phyloP scores from a whole-genome alignment of 129 eudicot species.

The Solidago caesia region DNA sequence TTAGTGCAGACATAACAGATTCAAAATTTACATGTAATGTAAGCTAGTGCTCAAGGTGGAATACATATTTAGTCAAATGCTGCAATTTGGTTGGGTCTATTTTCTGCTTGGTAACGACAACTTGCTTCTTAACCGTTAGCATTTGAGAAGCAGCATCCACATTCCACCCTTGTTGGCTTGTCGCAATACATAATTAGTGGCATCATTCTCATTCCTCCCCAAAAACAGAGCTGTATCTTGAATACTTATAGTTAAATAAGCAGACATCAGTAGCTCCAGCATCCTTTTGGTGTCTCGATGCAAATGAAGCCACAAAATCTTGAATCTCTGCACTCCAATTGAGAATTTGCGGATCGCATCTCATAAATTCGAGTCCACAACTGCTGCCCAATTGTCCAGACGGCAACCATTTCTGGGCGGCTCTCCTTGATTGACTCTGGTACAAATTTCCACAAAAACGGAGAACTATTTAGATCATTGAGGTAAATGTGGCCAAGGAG shows the following conservation, averaged over 20 bases:
- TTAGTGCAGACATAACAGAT: neutral
- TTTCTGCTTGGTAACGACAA: constrained; percentile 64
- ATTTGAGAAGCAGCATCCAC: no score
- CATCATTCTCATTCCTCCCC: no score
- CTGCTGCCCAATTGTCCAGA: constrained; percentile 88
- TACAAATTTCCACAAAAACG: constrained; percentile 81
- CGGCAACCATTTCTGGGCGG: constrained; percentile 66
- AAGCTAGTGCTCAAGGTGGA: constrained; percentile 81
- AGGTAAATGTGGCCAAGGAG: constrained; percentile 77
- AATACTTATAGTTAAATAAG: constrained; percentile 87
- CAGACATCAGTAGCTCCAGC: constrained; percentile 72
- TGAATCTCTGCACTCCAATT: constrained; percentile 79
- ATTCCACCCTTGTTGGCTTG: no score
- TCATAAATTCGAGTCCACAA: constrained; percentile 80
- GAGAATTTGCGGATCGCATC: constrained; percentile 61
- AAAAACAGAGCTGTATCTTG: no score
- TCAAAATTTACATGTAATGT: constrained; percentile 20
- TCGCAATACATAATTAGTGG: no score
- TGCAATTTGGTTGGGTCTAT: constrained; percentile 79
- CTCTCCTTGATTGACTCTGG: constrained; percentile 61
- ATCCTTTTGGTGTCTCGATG: constrained; percentile 62
- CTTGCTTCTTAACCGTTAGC: constrained; percentile 79
- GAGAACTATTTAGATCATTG: constrained; percentile 83
- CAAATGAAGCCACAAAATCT: constrained; percentile 62
- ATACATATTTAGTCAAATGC: constrained; percentile 87